Conservation (phyloP, 1,284 basidiomycete genomes). For the Pisolithus thermaeus region DNA sequence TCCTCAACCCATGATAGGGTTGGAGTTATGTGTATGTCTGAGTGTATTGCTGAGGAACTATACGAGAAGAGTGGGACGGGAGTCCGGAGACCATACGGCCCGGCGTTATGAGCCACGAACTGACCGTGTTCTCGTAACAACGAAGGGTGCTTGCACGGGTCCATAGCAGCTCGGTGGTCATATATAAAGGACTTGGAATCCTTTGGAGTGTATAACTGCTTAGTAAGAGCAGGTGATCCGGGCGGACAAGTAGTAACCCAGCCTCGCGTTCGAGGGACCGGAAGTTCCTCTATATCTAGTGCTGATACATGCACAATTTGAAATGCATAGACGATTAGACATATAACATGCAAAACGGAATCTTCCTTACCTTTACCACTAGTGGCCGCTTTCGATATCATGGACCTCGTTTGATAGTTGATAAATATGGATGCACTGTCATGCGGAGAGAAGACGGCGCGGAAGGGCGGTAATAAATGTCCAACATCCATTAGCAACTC, state of each 20-base stretch:
- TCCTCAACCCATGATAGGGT: constrained; percentile 37
- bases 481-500: constrained; percentile 35
- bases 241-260: constrained; percentile 23
- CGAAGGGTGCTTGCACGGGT: constrained; percentile 54
- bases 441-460: constrained; percentile 25
- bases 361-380: constrained; percentile 22
- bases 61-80: constrained; percentile 55
- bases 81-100: constrained; percentile 45
- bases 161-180: constrained; percentile 55
- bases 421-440: constrained; percentile 27
- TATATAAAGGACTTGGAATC: constrained; percentile 47
- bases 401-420: constrained; percentile 18
- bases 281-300: constrained; percentile 21
- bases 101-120: constrained; percentile 47
- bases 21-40: constrained; percentile 52
- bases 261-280: constrained; percentile 13
- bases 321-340: constrained; percentile 6
- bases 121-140: constrained; percentile 48
- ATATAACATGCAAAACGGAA: constrained; percentile 38
- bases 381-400: constrained; percentile 21
- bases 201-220: constrained; percentile 27
- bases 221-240: constrained; percentile 11
- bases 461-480: constrained; percentile 27
- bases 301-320: constrained; percentile 8
- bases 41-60: constrained; percentile 52